Base-by-base conservation (phyloP, 345 rosid species). In the Mangifera indica region DNA sequence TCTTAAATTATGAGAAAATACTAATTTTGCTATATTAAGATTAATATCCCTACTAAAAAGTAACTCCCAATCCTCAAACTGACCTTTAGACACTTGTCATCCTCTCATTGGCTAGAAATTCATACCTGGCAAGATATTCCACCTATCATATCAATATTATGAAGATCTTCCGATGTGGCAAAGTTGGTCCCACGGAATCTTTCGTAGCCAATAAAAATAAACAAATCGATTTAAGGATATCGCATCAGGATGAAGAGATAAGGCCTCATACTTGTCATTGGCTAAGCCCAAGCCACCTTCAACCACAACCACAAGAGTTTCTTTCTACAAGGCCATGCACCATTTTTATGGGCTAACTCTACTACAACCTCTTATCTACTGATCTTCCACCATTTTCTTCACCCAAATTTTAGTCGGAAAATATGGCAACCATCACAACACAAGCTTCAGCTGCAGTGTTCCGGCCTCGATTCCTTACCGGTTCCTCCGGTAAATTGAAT, bases 371-470 rank as follows among this genome's bases (percentile, higher is more conserved):
- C 53, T 49, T 4, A 48, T 15, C 65, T 60, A 11, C 46, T 12
- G 5, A 13, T 8, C 65, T 34, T 7, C 24, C 45, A 32, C 66
- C 58, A 15, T 5, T 51, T 48, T 49, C 46, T 48, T 29, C 1
- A 45, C 67, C 60, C 63, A 54, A 61, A 63, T 37, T 45, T 54
- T 51, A 49, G 59, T 45, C 12, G 44, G n/a, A 57, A 60, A 25
- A 44, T 46, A 93, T 93, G 96, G 96, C 96, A 37, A 86, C 96
- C 48, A 88, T 86, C 72, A 83, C 94, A 20, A 89, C 92, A 57
- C 98, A 93, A 84, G 98, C 97, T 70, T 88, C 93, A 9, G 93
- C 93, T 12, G 79, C 96, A 34, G 85, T 87, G 45, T 91, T 91
- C 96, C 80, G 92, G 82, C 98, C 87, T 42, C 84, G 91, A 76